Evolutionary conservation across 78 protist genomes (phyloP).

Genomic region (Creolimax fragrantissima): DNA sequence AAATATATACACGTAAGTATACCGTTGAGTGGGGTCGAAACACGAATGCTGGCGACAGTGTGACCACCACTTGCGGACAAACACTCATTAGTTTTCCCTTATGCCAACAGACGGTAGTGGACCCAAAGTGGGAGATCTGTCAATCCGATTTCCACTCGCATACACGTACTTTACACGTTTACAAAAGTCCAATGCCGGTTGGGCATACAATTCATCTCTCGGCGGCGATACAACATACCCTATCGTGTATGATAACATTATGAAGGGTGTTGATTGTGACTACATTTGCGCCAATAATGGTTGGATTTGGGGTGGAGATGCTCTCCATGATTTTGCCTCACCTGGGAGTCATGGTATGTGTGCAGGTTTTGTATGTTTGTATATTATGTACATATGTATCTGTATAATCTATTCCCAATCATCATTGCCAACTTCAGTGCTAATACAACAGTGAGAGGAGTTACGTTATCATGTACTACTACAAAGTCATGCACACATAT

Average conservation of each 20-base stretch:
- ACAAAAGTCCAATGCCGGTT: not conserved
- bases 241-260: not conserved
- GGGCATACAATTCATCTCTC: not conserved
- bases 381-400: not conserved
- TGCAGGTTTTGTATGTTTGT: not conserved
- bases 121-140: not conserved
- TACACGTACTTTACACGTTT: not conserved
- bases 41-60: too few species aligned
- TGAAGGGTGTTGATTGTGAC: not conserved
- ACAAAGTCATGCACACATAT: too few species aligned
- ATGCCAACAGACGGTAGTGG: not conserved
- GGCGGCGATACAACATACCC: not conserved
- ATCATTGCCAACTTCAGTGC: too few species aligned
- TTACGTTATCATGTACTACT: too few species aligned
- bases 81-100: not conserved
- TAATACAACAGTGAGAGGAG: too few species aligned
- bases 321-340: slow-evolving; percentile 12
- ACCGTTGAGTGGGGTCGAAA: too few species aligned
- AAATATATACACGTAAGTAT: too few species aligned
- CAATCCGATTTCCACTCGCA: not conserved
- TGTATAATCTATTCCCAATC: too few species aligned
- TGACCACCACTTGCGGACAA: too few species aligned
- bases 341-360: slow-evolving; percentile 9
- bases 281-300: slow-evolving; percentile 22
- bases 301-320: slow-evolving; percentile 28